Evolutionary conservation across 805 yeast genomes (phyloP), one percentile per base, ranked within the genome.

Genomic region (Brettanomyces naardenensis): DNA sequence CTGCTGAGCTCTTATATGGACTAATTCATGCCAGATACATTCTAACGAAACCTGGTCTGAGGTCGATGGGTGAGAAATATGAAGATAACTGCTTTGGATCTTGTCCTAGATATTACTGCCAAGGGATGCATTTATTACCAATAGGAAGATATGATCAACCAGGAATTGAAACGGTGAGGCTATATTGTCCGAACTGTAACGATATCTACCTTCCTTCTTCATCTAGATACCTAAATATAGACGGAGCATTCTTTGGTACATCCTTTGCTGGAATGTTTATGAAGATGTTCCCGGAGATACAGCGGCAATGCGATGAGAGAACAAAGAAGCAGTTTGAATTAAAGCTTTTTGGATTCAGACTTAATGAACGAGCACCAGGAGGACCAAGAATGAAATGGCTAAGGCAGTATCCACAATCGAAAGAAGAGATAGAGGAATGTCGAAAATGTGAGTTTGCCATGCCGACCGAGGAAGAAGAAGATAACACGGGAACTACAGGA

Each of bases 341-440:
- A 52, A 84, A 79, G 56, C 69, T 89, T 33, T 92, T 85, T 63
- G 98, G 98, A 1, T 92, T 92, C 66, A 75, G 74, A 48, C 69
- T 92, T 21, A 75, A 82, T 51, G 90, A 85, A 54, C 54, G 64
- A 38, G 80, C 95, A 32, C 64, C 71, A 22, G 71, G 83, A 34
- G 98, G 98, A 0, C 89, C 94, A n/a, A 73, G 97, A 49, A 92
- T 92, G 97, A 73, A 72, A 51, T 92, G 98, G 98, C 68, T 90
- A 44, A 75, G 97, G 49, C 78, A 77, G 56, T 67, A 73, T 45
- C 97, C 97, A 3, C 63, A 64, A 31, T 70, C 76, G 3, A 69
- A 63, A 15, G 75, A 66, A 31, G 89, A 83, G 51, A 59, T 72
- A 48, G 69, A 64, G 36, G 94, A 85, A 51, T 77, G 66, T 46